Conservation (phyloP, 2,329 filamentous ascomycete genomes). For the Colletotrichum incanum region DNA sequence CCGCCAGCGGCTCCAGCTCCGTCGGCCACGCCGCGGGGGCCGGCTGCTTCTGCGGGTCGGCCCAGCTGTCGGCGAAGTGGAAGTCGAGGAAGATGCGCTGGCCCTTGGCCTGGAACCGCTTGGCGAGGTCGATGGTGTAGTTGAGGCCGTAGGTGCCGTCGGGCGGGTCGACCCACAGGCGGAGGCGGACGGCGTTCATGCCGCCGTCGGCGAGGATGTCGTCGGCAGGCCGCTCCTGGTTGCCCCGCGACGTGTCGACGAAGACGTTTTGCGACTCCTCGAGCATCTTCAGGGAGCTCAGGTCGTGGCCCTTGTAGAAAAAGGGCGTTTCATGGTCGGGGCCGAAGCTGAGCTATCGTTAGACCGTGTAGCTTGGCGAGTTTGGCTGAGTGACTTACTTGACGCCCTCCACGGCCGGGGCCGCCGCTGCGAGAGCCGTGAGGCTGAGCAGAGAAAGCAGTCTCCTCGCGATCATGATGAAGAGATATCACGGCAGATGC, state of each 20-base stretch:
- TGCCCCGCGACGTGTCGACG: conserved; percentile 35
- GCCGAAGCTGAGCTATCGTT: not conserved
- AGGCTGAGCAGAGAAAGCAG: conserved; percentile 34
- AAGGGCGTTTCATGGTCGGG: conserved; percentile 23
- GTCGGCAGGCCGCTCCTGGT: conserved; percentile 32
- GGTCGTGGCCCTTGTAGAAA: conserved; percentile 40
- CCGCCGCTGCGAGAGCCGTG: conserved; percentile 23
- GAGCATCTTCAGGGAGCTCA: conserved; percentile 41
- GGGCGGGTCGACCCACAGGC: conserved; percentile 38
- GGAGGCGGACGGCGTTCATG: conserved; percentile 39
- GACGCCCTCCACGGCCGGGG: conserved; percentile 17
- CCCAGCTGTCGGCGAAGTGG: conserved; percentile 52
- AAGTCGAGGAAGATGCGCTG: conserved; percentile 57
- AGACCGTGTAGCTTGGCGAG: not conserved
- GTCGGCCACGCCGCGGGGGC: conserved; percentile 54
- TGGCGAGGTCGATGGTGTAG: conserved; percentile 50
- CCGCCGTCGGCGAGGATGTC: conserved; percentile 41
- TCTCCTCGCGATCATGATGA: conserved; percentile 25
- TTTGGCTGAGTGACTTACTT: conserved; percentile 17
- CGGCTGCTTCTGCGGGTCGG: conserved; percentile 54
- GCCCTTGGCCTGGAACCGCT: conserved; percentile 53
- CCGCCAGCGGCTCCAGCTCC: conserved; percentile 49
- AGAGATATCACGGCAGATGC: not conserved
- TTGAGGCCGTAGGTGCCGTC: conserved; percentile 40
- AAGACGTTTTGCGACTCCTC: conserved; percentile 36